These are phyloP conservation scores for Coemansia sp. DNA, from an alignment of 192 early-diverging fungal species.

Conservation along the genomic window DNA sequence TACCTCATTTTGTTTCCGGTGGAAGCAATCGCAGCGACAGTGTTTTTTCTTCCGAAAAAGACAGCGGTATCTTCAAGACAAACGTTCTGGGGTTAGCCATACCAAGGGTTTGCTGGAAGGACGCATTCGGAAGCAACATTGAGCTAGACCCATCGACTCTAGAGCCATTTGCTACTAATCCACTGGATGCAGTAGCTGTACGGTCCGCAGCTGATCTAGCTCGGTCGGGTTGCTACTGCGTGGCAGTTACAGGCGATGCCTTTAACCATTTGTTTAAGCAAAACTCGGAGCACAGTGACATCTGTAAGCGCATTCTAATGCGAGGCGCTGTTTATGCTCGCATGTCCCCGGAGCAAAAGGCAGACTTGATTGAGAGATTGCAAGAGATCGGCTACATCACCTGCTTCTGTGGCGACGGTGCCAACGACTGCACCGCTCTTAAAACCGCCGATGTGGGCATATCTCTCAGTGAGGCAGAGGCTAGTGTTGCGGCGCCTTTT, in stretches of 20 bases:
- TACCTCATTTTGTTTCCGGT: constrained; percentile 61
- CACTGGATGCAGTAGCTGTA: neutral
- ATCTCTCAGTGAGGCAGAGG: constrained; percentile 95
- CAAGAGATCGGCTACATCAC: constrained; percentile 87
- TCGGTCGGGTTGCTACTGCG: constrained; percentile 58
- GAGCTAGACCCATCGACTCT: constrained; percentile 56
- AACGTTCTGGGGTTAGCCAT: neutral
- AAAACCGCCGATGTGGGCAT: constrained; percentile 94
- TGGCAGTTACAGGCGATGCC: constrained; percentile 92
- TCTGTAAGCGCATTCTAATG: constrained; percentile 73
- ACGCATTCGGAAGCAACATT: constrained; percentile 56
- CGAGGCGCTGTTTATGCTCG: constrained; percentile 90
- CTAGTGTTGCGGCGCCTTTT: constrained; percentile 97
- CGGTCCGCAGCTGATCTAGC: constrained; percentile 25
- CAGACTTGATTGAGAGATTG: constrained; percentile 77
- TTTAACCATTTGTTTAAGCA: constrained; percentile 64
- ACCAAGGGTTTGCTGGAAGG: constrained; percentile 34
- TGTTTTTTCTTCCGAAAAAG: neutral
- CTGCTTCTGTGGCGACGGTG: constrained; percentile 98
- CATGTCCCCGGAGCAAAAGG: constrained; percentile 99
- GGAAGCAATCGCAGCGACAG: neutral
- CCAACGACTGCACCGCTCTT: constrained; percentile 95
- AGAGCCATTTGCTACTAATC: constrained; percentile 13
- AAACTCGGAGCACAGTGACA: constrained; percentile 52
- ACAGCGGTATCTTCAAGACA: neutral